Evolutionary conservation across 1,284 basidiomycete species (phyloP).

Genomic region (Cerrena zonata): DNA sequence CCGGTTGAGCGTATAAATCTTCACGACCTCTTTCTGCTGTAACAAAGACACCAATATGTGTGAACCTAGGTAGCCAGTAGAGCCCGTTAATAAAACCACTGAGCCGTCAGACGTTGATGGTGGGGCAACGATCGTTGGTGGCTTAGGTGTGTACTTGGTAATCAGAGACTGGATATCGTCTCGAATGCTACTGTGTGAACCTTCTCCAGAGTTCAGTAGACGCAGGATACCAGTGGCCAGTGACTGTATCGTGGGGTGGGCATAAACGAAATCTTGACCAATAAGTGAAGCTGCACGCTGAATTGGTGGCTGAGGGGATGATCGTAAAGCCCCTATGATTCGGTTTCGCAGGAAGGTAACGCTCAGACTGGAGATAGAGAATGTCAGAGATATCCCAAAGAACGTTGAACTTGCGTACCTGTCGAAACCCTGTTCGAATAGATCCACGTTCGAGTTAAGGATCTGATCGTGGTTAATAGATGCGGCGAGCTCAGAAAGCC

Average conservation of each 20-base stretch:
- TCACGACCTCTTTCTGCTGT: background rate
- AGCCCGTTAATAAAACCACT: conserved; percentile 15
- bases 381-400: background rate
- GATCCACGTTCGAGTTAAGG: background rate
- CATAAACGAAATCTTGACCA: conserved; percentile 12
- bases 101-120: background rate
- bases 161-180: conserved; percentile 6
- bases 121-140: background rate
- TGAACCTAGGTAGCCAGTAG: conserved; percentile 14
- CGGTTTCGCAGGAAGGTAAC: conserved; percentile 31
- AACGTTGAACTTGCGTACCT: background rate
- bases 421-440: conserved; percentile 7
- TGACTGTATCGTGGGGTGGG: conserved; percentile 8
- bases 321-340: conserved; percentile 24
- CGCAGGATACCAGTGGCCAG: conserved; percentile 7
- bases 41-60: conserved; percentile 14
- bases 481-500: background rate
- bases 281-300: conserved; percentile 5
- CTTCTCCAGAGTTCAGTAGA: background rate
- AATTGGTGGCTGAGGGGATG: background rate
- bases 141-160: conserved; percentile 7
- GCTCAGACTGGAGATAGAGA: conserved; percentile 25
- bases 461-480: background rate
- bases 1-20: conserved; percentile 16
- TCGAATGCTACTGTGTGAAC: background rate